phyloP scores from a whole-genome alignment of 495 filamentous ascomycete species.

The Hyaloscypha hepaticicola region DNA sequence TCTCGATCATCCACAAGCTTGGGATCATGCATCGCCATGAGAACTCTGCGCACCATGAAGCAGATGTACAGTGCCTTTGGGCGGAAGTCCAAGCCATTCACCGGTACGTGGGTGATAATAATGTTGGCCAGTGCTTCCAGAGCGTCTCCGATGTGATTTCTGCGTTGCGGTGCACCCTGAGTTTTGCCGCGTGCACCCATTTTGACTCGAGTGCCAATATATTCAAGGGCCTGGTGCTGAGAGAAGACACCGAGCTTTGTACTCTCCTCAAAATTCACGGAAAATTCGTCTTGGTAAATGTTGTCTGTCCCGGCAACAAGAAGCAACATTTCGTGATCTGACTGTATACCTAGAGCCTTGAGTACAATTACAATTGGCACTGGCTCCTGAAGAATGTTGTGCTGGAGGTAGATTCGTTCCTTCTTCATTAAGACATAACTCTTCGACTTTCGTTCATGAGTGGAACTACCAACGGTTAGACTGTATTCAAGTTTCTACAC shows the following conservation, averaged over 20 bases:
- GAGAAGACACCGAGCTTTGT: conserved; percentile 78
- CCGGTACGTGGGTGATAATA: conserved; percentile 90
- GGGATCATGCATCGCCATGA: conserved; percentile 89
- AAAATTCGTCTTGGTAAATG: conserved; percentile 88
- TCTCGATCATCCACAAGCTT: conserved; percentile 92
- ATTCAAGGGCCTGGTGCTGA: conserved; percentile 92
- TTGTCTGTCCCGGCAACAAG: conserved; percentile 82
- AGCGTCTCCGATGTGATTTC: conserved; percentile 82
- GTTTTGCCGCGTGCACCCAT: conserved; percentile 64
- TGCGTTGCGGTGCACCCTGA: conserved; percentile 48
- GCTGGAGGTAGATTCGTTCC: conserved; percentile 81
- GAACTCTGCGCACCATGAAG: conserved; percentile 89
- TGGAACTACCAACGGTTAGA: conserved; percentile 60
- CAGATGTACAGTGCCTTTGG: conserved; percentile 95
- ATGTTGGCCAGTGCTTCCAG: conserved; percentile 88
- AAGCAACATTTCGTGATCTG: conserved; percentile 89
- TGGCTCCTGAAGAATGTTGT: conserved; percentile 89
- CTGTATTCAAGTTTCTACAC: conserved; percentile 12
- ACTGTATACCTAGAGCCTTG: conserved; percentile 90
- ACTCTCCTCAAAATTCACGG: conserved; percentile 91
- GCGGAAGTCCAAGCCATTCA: conserved; percentile 84
- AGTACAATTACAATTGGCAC: conserved; percentile 89
- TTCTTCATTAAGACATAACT: conserved; percentile 93
- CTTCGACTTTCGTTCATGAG: conserved; percentile 95
- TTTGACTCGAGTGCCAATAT: conserved; percentile 80